Percentiles rank a stretch among this genome's conserved stretches.
Conservation (phyloP, 371 early-diverging fungal species). For the Blastocladiella emersonii region DNA sequence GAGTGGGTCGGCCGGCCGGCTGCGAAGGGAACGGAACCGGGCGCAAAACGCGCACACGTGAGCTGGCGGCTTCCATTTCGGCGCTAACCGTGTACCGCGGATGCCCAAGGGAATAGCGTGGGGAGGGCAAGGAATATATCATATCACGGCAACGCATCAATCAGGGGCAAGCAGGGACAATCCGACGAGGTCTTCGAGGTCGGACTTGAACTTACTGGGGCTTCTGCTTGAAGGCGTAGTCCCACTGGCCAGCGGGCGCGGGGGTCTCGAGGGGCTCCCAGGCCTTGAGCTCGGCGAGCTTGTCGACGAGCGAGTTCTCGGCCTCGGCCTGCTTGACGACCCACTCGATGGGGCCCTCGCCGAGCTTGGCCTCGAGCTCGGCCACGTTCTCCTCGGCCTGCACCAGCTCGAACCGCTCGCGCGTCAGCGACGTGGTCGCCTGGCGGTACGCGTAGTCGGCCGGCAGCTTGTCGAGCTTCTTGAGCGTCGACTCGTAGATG, state of each 20-base stretch:
- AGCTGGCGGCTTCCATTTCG: too few relatives aligned
- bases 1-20: too few relatives aligned
- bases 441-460: constrained; percentile 17
- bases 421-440: constrained; percentile 16
- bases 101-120: too few relatives aligned
- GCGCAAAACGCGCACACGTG: too few relatives aligned
- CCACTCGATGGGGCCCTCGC: constrained; percentile 29
- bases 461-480: constrained; percentile 13
- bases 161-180: too few relatives aligned
- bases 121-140: too few relatives aligned
- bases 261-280: constrained; percentile 24
- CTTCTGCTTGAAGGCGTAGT: constrained; percentile 7
- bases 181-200: too few relatives aligned
- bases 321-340: constrained; percentile 22
- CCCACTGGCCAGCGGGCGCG: constrained; percentile 24
- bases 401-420: constrained; percentile 18
- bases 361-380: constrained; percentile 20
- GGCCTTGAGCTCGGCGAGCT: constrained; percentile 22
- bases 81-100: too few relatives aligned
- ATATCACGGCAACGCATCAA: too few relatives aligned
- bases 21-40: too few relatives aligned
- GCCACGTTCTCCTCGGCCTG: constrained; percentile 12
- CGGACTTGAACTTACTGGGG: too few relatives aligned
- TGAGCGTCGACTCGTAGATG: background rate
- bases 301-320: constrained; percentile 21